These are phyloP conservation scores for Stenocarpella maydis DNA, from an alignment of 2,329 filamentous ascomycete genomes.

Conservation along the genomic window DNA sequence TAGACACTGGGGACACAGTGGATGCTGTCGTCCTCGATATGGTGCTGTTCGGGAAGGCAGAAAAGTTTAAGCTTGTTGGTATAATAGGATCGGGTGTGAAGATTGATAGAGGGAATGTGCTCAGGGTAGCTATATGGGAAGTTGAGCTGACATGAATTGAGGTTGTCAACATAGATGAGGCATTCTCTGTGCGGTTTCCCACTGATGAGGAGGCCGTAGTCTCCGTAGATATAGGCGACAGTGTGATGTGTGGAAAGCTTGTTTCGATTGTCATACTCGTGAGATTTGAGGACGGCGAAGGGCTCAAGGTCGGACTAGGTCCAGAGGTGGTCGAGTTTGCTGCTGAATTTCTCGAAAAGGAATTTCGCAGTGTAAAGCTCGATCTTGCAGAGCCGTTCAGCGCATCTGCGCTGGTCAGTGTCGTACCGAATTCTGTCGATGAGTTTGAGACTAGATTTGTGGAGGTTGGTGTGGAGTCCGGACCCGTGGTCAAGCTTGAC, in stretches of 20 bases:
- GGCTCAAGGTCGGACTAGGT: neutral
- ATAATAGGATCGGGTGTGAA: neutral
- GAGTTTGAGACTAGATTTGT: neutral
- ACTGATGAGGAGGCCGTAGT: neutral
- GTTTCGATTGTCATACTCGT: slow-evolving; percentile 5
- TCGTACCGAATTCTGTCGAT: neutral
- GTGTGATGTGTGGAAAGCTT: neutral
- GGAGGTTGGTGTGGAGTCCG: neutral
- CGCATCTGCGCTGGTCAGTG: neutral
- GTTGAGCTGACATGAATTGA: neutral
- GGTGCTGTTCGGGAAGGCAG: neutral
- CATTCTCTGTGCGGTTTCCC: neutral
- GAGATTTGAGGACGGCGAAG: neutral
- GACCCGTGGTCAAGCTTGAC: neutral
- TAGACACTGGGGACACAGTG: neutral
- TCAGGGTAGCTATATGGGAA: neutral
- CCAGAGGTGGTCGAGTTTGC: neutral
- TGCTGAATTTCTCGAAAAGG: slow-evolving; percentile 4
- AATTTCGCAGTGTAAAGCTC: slow-evolving; percentile 15
- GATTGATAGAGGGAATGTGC: slow-evolving; percentile 17
- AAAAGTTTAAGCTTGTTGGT: neutral
- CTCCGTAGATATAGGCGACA: neutral
- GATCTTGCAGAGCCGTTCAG: neutral
- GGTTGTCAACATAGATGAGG: neutral
- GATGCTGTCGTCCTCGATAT: neutral